These are phyloP conservation scores for Crinitomyces ghanaensis DNA, from an alignment of 805 yeast genomes.

Conservation along the genomic window DNA sequence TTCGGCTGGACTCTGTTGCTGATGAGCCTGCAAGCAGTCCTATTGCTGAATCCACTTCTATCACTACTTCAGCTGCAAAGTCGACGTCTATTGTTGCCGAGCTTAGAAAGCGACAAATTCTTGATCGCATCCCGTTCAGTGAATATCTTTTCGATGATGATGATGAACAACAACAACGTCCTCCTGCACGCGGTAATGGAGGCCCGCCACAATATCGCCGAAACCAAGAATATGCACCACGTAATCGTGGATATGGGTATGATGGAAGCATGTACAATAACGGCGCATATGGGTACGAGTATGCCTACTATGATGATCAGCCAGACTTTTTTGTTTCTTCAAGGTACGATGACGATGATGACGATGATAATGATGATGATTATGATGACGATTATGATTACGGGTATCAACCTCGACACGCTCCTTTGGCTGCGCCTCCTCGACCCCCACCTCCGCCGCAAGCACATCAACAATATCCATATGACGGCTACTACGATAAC, in stretches of 20 bases:
- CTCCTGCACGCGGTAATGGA: neutral
- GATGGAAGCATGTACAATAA: slow-evolving; percentile 1
- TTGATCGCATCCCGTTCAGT: no score
- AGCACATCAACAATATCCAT: slow-evolving; percentile 1
- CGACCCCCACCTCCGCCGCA: slow-evolving; percentile 1
- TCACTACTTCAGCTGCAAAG: no score
- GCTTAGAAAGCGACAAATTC: no score
- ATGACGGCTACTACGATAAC: neutral
- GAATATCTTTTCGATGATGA: no score
- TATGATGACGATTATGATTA: slow-evolving; percentile 1
- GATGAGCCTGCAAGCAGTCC: no score
- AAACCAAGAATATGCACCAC: neutral
- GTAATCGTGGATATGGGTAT: slow-evolving; percentile 3
- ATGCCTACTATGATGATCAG: slow-evolving; percentile 1
- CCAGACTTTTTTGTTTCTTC: neutral
- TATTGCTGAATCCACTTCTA: no score
- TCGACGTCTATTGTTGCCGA: no score
- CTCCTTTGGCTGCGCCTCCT: slow-evolving; percentile 1
- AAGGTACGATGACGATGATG: slow-evolving; percentile 1
- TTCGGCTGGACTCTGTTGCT: no score
- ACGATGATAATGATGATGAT: slow-evolving; percentile 2
- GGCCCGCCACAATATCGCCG: neutral
- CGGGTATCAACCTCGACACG: neutral
- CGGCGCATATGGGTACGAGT: slow-evolving; percentile 1
- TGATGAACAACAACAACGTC: neutral